Evolutionary conservation across 352 stramenopile species (phyloP).

Genomic region (Pythium dissimile): DNA sequence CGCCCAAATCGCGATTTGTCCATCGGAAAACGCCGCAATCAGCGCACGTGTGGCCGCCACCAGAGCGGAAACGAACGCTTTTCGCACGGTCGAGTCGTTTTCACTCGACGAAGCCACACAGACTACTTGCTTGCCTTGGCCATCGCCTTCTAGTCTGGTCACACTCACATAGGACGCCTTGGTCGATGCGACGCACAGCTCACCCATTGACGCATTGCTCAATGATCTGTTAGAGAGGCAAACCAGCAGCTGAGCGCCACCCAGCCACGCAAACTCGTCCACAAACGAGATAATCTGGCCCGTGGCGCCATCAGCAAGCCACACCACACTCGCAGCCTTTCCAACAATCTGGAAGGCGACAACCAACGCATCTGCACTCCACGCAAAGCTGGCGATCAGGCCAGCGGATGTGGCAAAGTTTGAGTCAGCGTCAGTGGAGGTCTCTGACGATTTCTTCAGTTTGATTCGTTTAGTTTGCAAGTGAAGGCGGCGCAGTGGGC

Average conservation of each 20-base stretch:
- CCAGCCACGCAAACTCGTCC: constrained; percentile 13
- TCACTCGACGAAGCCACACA: not conserved
- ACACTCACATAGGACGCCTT: constrained; percentile 6
- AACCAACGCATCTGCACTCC: not conserved
- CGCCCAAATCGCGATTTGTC: constrained; percentile 2
- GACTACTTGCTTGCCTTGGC: not conserved
- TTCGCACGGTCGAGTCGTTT: not conserved
- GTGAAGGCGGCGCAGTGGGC: not conserved
- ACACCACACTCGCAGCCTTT: constrained; percentile 1
- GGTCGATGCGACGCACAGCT: constrained; percentile 2
- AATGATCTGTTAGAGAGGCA: not conserved
- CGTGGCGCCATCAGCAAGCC: not conserved
- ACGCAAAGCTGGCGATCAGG: constrained; percentile 5
- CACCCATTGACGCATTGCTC: not conserved
- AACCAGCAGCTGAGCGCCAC: not conserved
- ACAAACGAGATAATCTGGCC: constrained; percentile 6
- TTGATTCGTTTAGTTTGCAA: not conserved
- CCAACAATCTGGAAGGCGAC: constrained; percentile 6
- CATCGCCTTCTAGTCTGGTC: not conserved
- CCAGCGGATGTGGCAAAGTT: not conserved
- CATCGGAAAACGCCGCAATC: not conserved
- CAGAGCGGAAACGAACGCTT: not conserved
- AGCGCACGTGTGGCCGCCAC: not conserved
- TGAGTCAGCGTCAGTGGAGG: not conserved
- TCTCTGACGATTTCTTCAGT: not conserved